Evolutionary conservation across 352 stramenopile genomes (phyloP).

Genomic region (Phytopythium sindhum): DNA sequence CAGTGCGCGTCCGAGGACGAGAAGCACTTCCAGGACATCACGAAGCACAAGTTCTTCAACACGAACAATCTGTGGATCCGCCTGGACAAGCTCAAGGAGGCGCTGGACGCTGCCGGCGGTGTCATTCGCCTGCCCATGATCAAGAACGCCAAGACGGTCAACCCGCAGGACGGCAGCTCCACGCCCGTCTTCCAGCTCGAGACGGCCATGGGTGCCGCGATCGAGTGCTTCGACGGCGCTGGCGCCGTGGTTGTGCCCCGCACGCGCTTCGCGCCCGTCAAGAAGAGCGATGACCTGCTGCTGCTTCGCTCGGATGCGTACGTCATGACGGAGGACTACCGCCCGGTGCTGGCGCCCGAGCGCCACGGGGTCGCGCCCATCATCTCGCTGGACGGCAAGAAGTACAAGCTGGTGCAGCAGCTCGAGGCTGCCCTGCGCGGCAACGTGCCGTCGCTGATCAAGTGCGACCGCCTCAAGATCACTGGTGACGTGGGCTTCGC

Average conservation of each 20-base stretch:
- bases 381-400: constrained; percentile 95
- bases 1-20: constrained; percentile 86
- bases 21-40: constrained; percentile 82
- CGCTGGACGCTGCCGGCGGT: constrained; percentile 72
- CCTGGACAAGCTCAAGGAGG: constrained; percentile 82
- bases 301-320: constrained; percentile 98
- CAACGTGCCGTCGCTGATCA: constrained; percentile 95
- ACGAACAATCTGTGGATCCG: constrained; percentile 90
- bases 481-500: constrained; percentile 94
- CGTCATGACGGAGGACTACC: constrained; percentile 94
- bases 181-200: constrained; percentile 86
- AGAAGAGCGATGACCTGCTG: constrained; percentile 86
- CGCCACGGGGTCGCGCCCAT: constrained; percentile 94
- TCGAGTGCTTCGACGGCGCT: constrained; percentile 85
- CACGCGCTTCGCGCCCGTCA: constrained; percentile 86
- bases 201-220: constrained; percentile 84
- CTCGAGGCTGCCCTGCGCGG: constrained; percentile 92
- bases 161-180: constrained; percentile 83
- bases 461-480: constrained; percentile 94
- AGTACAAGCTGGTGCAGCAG: constrained; percentile 98
- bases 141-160: constrained; percentile 86
- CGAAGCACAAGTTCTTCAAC: constrained; percentile 89
- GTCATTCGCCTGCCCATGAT: constrained; percentile 87
- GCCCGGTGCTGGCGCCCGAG: constrained; percentile 93
- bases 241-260: constrained; percentile 86